These are phyloP conservation scores for Aspergillus latus DNA, from an alignment of 2,329 filamentous ascomycete species.

Conservation along the genomic window DNA sequence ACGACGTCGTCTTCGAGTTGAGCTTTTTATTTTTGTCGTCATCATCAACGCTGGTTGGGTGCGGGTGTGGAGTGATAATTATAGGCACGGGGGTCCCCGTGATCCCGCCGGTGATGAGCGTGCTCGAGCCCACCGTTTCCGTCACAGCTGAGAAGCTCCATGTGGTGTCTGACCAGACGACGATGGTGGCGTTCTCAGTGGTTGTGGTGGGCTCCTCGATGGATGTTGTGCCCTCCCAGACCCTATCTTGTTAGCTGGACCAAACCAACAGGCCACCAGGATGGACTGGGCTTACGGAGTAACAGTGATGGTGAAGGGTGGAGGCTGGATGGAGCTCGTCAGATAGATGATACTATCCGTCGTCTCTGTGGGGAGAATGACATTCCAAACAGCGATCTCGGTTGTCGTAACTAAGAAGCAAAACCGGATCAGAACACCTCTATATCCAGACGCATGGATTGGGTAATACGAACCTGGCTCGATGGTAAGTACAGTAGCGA, in stretches of 20 bases:
- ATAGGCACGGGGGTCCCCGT: background rate
- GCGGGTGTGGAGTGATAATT: constrained; percentile 1
- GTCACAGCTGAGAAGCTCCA: background rate
- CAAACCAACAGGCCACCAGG: background rate
- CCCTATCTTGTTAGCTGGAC: background rate
- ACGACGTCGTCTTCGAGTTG: background rate
- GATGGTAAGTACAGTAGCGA: background rate
- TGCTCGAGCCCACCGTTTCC: background rate
- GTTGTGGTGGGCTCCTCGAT: constrained; percentile 2
- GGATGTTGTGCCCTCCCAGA: background rate
- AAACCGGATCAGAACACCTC: no score
- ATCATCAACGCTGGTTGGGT: background rate
- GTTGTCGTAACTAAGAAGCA: background rate
- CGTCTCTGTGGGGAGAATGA: background rate
- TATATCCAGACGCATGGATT: background rate
- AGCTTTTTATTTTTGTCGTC: background rate
- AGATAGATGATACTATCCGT: background rate
- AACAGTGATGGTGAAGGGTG: constrained; percentile 1
- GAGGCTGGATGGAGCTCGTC: background rate
- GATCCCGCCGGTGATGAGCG: background rate
- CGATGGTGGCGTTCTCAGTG: background rate
- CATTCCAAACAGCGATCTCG: background rate
- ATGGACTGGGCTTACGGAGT: background rate
- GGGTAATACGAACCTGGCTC: background rate
- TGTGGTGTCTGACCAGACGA: background rate